These are phyloP conservation scores for Dioscorea cayenensis DNA, from an alignment of 116 monocot genomes.

Conservation along the genomic window DNA sequence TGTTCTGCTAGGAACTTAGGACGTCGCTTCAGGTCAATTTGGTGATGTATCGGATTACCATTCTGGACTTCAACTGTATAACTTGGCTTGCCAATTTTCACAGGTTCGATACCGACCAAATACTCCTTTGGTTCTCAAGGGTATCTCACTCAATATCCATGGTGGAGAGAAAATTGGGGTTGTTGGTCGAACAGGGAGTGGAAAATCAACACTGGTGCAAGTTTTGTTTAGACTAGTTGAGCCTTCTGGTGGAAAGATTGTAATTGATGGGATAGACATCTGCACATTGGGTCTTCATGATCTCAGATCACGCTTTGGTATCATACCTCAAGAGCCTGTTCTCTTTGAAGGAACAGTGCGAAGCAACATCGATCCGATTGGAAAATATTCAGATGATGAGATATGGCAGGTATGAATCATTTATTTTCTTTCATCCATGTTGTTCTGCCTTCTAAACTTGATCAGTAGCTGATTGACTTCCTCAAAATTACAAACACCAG, in stretches of 20 bases:
- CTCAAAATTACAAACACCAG: not conserved
- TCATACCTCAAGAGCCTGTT: slow-evolving; percentile 98
- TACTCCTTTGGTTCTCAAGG: slow-evolving; percentile 88
- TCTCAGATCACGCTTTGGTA: slow-evolving; percentile 94
- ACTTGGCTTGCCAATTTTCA: slow-evolving; percentile 3
- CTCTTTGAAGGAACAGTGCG: slow-evolving; percentile 95
- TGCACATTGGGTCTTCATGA: slow-evolving; percentile 84
- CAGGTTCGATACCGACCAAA: slow-evolving; percentile 86
- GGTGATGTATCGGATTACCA: too few species aligned
- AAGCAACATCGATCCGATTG: slow-evolving; percentile 90
- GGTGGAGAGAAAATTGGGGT: slow-evolving; percentile 95
- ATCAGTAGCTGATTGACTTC: too few species aligned
- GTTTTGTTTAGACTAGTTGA: slow-evolving; percentile 85
- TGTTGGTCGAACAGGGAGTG: slow-evolving; percentile 94
- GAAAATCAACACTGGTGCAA: slow-evolving; percentile 94
- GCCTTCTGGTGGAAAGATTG: slow-evolving; percentile 70
- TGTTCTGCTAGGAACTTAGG: not conserved
- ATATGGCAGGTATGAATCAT: slow-evolving; percentile 49
- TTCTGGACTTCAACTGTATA: too few species aligned
- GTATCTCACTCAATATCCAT: slow-evolving; percentile 51
- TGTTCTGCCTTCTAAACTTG: too few species aligned
- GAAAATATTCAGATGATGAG: slow-evolving; percentile 75
- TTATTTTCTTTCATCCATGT: not conserved
- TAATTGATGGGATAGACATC: slow-evolving; percentile 86
- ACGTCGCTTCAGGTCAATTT: too few species aligned